Base-by-base conservation (phyloP, 2,329 filamentous ascomycete genomes). In the Juglanconis juglandina region DNA sequence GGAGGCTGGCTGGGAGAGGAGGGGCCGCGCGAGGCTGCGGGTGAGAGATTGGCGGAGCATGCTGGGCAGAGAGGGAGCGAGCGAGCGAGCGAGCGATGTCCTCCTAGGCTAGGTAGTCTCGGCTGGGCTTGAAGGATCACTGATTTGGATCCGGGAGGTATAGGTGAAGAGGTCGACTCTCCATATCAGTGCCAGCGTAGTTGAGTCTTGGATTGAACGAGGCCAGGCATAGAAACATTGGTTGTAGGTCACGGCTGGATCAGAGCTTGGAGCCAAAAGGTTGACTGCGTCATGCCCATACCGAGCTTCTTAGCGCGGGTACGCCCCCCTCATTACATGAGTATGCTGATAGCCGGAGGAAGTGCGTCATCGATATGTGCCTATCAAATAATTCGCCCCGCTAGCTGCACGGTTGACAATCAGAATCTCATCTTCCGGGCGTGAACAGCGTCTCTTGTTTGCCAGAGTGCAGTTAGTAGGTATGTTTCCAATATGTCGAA, bases 21-120 rank as follows among this genome's bases (percentile, higher is more conserved):
- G 56, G 48, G 67, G 56, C 56, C 66, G 68, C 44, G 68, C 58
- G 34, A 71, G 60, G 24, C 65, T 64, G 57, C 69, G 68, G 46
- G 67, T 53, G 34, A 66, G 58, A 47, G 68, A 55, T 59, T 68
- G 70, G 56, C 67, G 68, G 39, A 73, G 62, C 73, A 75, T 75
- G 48, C 42, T 61, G 60, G 51, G 56, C 33, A 49, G 30, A 14
- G 32, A 14, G 32, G 42, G 6, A 42, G 52, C 52, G 34, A 41
- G 32, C n/a, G 47, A 41, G 32, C n/a, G 47, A 24, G 24, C 24
- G 24, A 24, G 24, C 24, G 24, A 24, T 24, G 2, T 24, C 24
- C 24, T 24, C 24, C 24, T 24, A 24, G 24, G 24, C 24, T 24
- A 24, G 24, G 24, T 24, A 42, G 11, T 42, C 33, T 50, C 10